Conservation (phyloP, 306 rosid genomes). For the Myrica gale region DNA sequence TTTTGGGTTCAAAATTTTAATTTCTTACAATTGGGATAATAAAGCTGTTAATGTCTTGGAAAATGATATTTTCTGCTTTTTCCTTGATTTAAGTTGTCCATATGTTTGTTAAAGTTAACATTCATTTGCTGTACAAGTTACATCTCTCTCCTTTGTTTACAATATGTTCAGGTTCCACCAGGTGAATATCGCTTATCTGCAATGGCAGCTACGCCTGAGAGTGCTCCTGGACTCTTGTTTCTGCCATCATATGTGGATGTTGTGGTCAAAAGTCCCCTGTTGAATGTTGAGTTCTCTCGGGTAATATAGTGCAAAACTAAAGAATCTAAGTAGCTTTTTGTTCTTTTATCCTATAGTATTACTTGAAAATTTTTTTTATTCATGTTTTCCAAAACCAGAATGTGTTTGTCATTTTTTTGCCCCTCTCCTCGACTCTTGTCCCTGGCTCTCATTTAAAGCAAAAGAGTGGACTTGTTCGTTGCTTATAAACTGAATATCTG, state of each 20-base stretch:
- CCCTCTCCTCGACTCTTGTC: not conserved
- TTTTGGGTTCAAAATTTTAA: not conserved
- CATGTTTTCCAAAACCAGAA: not conserved
- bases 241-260: constrained; percentile 78
- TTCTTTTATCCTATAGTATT: not conserved
- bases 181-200: constrained; percentile 97
- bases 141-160: constrained; percentile 15
- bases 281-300: constrained; percentile 84
- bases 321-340: constrained; percentile 3
- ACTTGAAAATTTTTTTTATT: not conserved
- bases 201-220: constrained; percentile 68
- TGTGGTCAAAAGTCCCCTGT: constrained; percentile 67
- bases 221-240: constrained; percentile 82
- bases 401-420: not conserved
- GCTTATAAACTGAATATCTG: too few relatives aligned
- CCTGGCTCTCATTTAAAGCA: not conserved
- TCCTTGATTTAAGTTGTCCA: not conserved
- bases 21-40: not conserved
- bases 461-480: constrained; percentile 5
- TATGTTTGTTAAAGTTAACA: not conserved
- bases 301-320: constrained; percentile 36
- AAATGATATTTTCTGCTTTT: constrained; percentile 11
- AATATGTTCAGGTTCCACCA: constrained; percentile 63
- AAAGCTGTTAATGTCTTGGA: not conserved
- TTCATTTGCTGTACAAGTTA: constrained; percentile 9